These are phyloP conservation scores for Phytophthora kernoviae DNA, from an alignment of 352 stramenopile genomes.

Conservation along the genomic window DNA sequence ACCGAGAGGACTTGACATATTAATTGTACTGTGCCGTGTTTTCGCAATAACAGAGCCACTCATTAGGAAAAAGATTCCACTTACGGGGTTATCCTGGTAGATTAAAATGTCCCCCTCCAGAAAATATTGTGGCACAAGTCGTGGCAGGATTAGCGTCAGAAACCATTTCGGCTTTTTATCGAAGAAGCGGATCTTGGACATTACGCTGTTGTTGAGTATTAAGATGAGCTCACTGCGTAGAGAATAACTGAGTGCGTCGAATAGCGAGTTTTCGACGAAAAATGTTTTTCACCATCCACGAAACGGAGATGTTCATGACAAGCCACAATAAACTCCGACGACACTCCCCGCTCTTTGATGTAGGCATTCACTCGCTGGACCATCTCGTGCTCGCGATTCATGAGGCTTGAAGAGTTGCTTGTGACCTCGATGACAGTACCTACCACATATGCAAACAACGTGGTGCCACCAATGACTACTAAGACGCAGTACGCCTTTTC, in stretches of 20 bases:
- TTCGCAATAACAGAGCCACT: conserved; percentile 64
- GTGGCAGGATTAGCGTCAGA: conserved; percentile 66
- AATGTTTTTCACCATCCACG: conserved; percentile 71
- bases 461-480: conserved; percentile 84
- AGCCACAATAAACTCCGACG: conserved; percentile 67
- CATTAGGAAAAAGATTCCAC: conserved; percentile 82
- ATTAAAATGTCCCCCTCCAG: conserved; percentile 71
- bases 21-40: conserved; percentile 14
- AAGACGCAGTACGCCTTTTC: conserved; percentile 85
- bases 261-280: conserved; percentile 63
- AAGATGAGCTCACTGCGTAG: conserved; percentile 72
- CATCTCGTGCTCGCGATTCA: conserved; percentile 77
- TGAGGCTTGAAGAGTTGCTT: conserved; percentile 79
- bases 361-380: conserved; percentile 76
- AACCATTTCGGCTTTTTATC: conserved; percentile 89
- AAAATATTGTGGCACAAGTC: conserved; percentile 74
- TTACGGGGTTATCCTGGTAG: conserved; percentile 69
- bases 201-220: conserved; percentile 57
- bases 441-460: conserved; percentile 81
- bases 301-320: conserved; percentile 80
- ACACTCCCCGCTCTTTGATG: conserved; percentile 79
- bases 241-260: conserved; percentile 70
- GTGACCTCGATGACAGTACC: conserved; percentile 83
- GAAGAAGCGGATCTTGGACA: conserved; percentile 78
- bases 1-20: conserved; percentile 14